Conservation (phyloP, 257 asterid species). For the Lycium barbarum region DNA sequence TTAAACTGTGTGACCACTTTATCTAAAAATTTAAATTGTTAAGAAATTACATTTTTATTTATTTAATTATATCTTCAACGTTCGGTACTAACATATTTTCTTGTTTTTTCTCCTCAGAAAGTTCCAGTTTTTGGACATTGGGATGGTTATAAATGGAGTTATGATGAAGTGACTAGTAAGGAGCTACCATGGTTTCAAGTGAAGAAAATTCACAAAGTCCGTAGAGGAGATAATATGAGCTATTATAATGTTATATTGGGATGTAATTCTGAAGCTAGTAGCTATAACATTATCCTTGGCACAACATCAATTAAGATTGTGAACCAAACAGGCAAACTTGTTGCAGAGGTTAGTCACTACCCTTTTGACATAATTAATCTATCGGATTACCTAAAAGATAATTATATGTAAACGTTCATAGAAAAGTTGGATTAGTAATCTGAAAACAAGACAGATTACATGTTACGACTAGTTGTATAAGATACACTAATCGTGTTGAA, state of each 20-base stretch:
- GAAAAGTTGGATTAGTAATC: background rate
- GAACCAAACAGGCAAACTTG: constrained; percentile 37
- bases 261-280: constrained; percentile 32
- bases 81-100: background rate
- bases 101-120: constrained; percentile 35
- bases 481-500: too few species aligned
- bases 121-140: constrained; percentile 39
- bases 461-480: too few species aligned
- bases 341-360: constrained; percentile 52
- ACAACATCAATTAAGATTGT: constrained; percentile 46
- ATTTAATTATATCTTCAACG: background rate
- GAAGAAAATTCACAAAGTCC: constrained; percentile 32
- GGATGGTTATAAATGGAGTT: constrained; percentile 46
- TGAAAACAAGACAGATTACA: too few species aligned
- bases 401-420: background rate
- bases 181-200: constrained; percentile 52
- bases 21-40: background rate
- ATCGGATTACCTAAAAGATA: background rate
- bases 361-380: too few species aligned
- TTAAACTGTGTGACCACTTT: background rate
- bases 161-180: constrained; percentile 29
- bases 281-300: constrained; percentile 40
- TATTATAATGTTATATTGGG: constrained; percentile 39
- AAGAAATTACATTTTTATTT: background rate
- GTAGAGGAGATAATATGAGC: constrained; percentile 26